These are phyloP conservation scores for Dittrichia graveolens DNA, from an alignment of 129 eudicot species.

Conservation along the genomic window DNA sequence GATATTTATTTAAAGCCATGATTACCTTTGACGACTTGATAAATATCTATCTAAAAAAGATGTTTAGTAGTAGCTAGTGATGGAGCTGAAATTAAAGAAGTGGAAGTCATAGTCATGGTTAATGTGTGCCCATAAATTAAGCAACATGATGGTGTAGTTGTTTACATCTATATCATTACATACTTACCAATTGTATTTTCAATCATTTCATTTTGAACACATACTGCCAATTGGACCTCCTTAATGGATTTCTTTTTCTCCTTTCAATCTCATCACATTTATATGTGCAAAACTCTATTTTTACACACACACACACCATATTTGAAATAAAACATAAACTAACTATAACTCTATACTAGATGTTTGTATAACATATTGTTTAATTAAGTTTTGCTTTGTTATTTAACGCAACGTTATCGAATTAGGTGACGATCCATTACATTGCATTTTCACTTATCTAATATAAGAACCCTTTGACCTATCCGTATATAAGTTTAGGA, in stretches of 20 bases:
- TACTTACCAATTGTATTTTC: constrained; percentile 30
- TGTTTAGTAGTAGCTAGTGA: background rate
- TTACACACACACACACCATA: no score
- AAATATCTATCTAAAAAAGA: constrained; percentile 35
- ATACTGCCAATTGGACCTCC: constrained; percentile 29
- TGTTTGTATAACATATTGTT: no score
- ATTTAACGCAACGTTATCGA: no score
- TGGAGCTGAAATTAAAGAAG: constrained; percentile 11
- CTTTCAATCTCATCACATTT: background rate
- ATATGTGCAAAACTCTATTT: background rate
- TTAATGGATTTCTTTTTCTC: background rate
- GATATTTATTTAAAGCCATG: constrained; percentile 12
- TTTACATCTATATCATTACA: constrained; percentile 29
- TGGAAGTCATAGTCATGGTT: constrained; percentile 40
- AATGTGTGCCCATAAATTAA: constrained; percentile 27
- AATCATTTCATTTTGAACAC: constrained; percentile 38
- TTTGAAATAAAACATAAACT: no score
- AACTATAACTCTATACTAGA: no score
- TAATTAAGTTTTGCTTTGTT: no score
- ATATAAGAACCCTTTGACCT: no score
- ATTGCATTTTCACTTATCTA: no score
- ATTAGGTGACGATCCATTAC: no score
- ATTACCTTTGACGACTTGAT: constrained; percentile 15
- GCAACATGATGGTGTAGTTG: constrained; percentile 33
- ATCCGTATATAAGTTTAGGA: no score